Conservation (phyloP, 352 stramenopile species). For the Chrysophaeum taylorii region DNA sequence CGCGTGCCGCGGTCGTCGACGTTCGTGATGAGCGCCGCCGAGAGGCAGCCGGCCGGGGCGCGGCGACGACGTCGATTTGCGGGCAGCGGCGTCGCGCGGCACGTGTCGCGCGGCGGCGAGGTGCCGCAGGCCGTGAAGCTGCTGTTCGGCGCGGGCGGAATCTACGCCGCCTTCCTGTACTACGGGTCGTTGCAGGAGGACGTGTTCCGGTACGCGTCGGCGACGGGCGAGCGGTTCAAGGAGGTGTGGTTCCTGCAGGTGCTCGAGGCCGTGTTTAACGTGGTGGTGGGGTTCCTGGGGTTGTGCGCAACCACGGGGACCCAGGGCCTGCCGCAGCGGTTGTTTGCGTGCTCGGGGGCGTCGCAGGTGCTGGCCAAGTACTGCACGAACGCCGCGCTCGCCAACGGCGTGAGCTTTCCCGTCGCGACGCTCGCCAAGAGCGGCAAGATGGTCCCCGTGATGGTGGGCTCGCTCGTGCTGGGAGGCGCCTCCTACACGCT, state of each 20-base stretch:
- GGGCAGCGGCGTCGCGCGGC: too few relatives aligned
- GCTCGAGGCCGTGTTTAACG: slow-evolving; percentile 56
- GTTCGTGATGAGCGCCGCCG: too few relatives aligned
- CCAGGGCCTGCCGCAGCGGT: slow-evolving; percentile 45
- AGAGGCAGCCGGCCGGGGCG: too few relatives aligned
- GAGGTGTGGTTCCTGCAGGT: slow-evolving; percentile 60
- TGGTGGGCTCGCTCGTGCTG: slow-evolving; percentile 80
- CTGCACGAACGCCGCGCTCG: slow-evolving; percentile 55
- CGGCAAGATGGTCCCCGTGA: slow-evolving; percentile 97
- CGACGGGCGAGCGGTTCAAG: slow-evolving; percentile 52
- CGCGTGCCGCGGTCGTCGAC: too few relatives aligned
- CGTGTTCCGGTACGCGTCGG: slow-evolving; percentile 50
- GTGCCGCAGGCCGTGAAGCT: slow-evolving; percentile 45
- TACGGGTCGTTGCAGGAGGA: slow-evolving; percentile 63
- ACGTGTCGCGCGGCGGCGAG: too few relatives aligned
- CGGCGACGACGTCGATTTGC: too few relatives aligned
- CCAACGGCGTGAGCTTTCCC: slow-evolving; percentile 82
- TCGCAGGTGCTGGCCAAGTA: slow-evolving; percentile 56
- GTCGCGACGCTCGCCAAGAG: slow-evolving; percentile 94
- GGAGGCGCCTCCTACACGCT: slow-evolving; percentile 63
- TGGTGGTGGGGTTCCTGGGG: slow-evolving; percentile 49
- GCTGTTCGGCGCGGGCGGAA: slow-evolving; percentile 55
- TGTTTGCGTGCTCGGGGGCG: slow-evolving; percentile 54
- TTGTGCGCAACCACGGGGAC: slow-evolving; percentile 38
- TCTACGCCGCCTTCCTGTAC: slow-evolving; percentile 62